phyloP scores from a whole-genome alignment of 768 basidiomycete species.

The Rhizopogon vinicolor region DNA sequence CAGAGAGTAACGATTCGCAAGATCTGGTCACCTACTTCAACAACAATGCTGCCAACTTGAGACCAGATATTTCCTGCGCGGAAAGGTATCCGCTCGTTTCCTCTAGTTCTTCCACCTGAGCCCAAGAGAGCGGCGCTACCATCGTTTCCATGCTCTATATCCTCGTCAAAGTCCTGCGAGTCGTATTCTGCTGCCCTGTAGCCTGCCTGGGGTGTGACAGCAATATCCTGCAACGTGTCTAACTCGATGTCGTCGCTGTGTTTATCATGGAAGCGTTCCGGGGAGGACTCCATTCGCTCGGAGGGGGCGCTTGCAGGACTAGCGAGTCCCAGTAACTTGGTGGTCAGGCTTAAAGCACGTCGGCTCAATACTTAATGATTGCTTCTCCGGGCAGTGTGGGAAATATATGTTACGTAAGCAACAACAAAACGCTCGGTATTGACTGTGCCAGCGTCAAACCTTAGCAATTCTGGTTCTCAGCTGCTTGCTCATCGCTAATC shows the following conservation, averaged over 20 bases:
- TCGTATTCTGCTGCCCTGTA: constrained; percentile 18
- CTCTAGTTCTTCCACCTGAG: constrained; percentile 23
- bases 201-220: constrained; percentile 16
- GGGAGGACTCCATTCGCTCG: background rate
- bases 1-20: background rate
- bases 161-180: constrained; percentile 28
- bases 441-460: constrained; percentile 24
- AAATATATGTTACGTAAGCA: constrained; percentile 22
- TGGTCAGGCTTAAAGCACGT: too few relatives aligned
- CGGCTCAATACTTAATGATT: too few relatives aligned
- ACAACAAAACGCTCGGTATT: constrained; percentile 19
- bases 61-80: constrained; percentile 36
- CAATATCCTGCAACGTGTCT: constrained; percentile 22
- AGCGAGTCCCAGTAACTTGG: background rate
- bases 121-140: constrained; percentile 43
- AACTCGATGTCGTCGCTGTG: constrained; percentile 27
- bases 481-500: constrained; percentile 14
- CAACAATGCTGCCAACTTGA: constrained; percentile 56
- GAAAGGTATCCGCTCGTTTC: constrained; percentile 17
- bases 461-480: constrained; percentile 20
- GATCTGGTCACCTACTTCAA: constrained; percentile 51
- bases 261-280: background rate
- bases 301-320: too few relatives aligned
- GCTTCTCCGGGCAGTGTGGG: constrained; percentile 10
- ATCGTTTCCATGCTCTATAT: constrained; percentile 32